These are phyloP conservation scores for Rasamsonia emersonii DNA, from an alignment of 2,329 filamentous ascomycete genomes.

Conservation along the genomic window DNA sequence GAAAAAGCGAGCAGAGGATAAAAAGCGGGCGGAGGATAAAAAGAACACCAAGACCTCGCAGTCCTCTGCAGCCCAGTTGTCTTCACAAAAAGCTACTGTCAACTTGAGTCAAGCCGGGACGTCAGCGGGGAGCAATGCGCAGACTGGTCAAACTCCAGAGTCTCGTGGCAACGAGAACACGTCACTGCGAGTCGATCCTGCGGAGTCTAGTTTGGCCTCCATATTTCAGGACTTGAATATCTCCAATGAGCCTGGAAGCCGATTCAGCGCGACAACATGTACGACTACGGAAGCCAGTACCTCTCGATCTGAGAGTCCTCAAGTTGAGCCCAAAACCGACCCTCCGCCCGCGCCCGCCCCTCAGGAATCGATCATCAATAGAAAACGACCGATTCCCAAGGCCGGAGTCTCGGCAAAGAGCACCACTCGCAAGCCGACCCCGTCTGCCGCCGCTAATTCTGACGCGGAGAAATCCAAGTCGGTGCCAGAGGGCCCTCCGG, in stretches of 20 bases:
- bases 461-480: constrained; percentile 38
- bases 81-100: too few species aligned
- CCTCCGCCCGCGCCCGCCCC: constrained; percentile 24
- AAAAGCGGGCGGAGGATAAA: too few species aligned
- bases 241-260: constrained; percentile 48
- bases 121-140: too few species aligned
- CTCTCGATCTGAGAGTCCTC: constrained; percentile 27
- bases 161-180: too few species aligned
- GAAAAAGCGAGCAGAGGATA: neutral
- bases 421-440: constrained; percentile 34
- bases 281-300: constrained; percentile 43
- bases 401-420: constrained; percentile 23
- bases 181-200: too few species aligned
- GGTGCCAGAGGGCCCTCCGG: constrained; percentile 54
- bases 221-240: constrained; percentile 28
- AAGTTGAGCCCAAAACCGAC: constrained; percentile 28
- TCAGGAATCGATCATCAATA: constrained; percentile 29
- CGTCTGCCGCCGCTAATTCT: constrained; percentile 21
- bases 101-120: too few species aligned
- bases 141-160: constrained; percentile 6
- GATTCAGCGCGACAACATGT: constrained; percentile 58
- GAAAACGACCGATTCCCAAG: constrained; percentile 30
- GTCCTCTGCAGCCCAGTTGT: too few species aligned
- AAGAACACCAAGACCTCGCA: too few species aligned
- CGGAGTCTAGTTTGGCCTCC: constrained; percentile 23